Evolutionary conservation across 345 rosid species (phyloP), one percentile per base, ranked within the genome.

Genomic region (Eucalyptus brandiana): DNA sequence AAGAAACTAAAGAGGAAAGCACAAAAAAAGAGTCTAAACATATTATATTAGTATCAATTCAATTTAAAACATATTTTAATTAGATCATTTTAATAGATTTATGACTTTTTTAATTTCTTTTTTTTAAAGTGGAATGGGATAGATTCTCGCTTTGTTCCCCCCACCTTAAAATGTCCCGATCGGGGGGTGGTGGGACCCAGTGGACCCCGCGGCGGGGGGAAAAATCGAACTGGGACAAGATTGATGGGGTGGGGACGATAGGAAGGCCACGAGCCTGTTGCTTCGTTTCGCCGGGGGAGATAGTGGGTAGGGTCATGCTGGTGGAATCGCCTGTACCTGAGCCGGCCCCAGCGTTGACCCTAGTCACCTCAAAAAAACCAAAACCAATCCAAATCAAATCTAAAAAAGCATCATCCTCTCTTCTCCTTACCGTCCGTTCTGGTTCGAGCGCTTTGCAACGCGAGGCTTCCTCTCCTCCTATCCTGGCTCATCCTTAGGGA

Each of bases 41-140:
- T 56, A 9, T 21, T 9, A 1, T 1, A 56, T 56, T 3, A 23
- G 1, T 54, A 23, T 24, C 3, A 9, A 24, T 9, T 56, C 13
- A 23, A 10, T 56, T 9, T 0, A 1, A 56, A 56, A 56, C 0
- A 24, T 24, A 24, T 24, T 56, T 56, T 3, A 5, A 56, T 56
- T 24, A 56, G 1, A 56, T 23, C 6, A 56, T 24, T 24, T 9
- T 56, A 56, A 24, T 10, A 24, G 1, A 3, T 56, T 56, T 9
- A 56, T 56, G 6, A 56, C 1, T 24, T 56, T 56, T 56, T 56
- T 9, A 2, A 23, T 24, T 4, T 24, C 0, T 10, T 3, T 10
- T 56, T 26, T 9, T 1, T 2, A 4, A 72, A 34, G 8, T 18
- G 26, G 5, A 30, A 40, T 21, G 85, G 30, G 85, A 40, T 72